These are phyloP conservation scores for Euphorbia tirucalli DNA, from an alignment of 345 rosid genomes.

Conservation along the genomic window DNA sequence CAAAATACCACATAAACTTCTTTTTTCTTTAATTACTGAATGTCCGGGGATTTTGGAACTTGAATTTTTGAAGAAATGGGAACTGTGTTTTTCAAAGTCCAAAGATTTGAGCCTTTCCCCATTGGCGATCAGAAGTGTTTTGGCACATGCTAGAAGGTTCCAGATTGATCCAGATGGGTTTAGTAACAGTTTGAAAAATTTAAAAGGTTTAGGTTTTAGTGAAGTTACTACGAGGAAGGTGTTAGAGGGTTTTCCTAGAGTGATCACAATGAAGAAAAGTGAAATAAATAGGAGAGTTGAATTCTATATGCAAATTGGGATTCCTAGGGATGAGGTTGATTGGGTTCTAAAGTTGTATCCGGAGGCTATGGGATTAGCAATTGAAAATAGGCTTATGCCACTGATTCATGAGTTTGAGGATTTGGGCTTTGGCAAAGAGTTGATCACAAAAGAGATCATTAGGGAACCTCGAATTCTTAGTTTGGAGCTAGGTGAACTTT, in stretches of 20 bases:
- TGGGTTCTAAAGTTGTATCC: constrained; percentile 50
- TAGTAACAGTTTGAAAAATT: constrained; percentile 27
- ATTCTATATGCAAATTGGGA: constrained; percentile 45
- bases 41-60: constrained; percentile 67
- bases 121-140: constrained; percentile 38
- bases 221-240: constrained; percentile 44
- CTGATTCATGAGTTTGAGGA: constrained; percentile 56
- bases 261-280: constrained; percentile 39
- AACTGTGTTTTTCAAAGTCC: constrained; percentile 25
- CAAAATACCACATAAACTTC: constrained; percentile 46
- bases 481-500: constrained; percentile 76
- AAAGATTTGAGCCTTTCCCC: constrained; percentile 32
- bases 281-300: constrained; percentile 48
- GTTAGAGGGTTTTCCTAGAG: constrained; percentile 53
- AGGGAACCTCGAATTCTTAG: constrained; percentile 60
- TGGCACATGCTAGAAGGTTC: constrained; percentile 51
- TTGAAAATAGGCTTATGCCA: constrained; percentile 54
- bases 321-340: constrained; percentile 40
- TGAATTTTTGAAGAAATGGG: constrained; percentile 64
- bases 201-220: constrained; percentile 62
- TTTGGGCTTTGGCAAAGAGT: constrained; percentile 51
- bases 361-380: constrained; percentile 42
- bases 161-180: constrained; percentile 48
- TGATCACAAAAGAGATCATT: constrained; percentile 52
- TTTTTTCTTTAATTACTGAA: constrained; percentile 49